phyloP scores from a whole-genome alignment of 306 rosid species.

The Rosa persica region DNA sequence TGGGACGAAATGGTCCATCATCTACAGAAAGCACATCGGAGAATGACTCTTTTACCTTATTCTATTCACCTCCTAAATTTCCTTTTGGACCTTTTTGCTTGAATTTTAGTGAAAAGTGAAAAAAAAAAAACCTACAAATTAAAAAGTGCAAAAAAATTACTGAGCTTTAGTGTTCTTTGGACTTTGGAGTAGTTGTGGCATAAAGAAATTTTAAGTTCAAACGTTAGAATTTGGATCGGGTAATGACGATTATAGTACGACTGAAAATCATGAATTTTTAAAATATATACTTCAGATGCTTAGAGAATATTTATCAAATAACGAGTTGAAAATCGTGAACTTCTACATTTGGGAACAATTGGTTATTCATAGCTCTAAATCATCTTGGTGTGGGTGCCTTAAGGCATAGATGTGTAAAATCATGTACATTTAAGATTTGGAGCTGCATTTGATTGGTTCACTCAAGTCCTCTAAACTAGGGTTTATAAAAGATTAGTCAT shows the following conservation, averaged over 20 bases:
- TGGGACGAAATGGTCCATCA: slow-evolving; percentile 13
- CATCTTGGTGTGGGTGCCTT: neutral
- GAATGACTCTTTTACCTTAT: slow-evolving; percentile 1
- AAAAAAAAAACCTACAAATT: neutral
- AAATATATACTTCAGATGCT: too few relatives aligned
- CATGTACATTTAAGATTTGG: neutral
- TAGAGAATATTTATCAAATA: too few relatives aligned
- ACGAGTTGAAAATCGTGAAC: neutral
- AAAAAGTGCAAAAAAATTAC: neutral
- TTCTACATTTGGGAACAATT: neutral
- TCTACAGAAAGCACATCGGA: slow-evolving; percentile 15
- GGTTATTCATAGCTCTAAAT: neutral
- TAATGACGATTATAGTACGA: too few relatives aligned
- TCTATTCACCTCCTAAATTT: slow-evolving; percentile 7
- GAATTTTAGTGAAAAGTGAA: slow-evolving; percentile 20
- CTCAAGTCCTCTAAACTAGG: neutral
- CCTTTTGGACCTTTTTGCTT: slow-evolving; percentile 19
- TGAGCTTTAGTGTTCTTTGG: neutral
- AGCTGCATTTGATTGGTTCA: neutral
- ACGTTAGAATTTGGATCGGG: neutral
- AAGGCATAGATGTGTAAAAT: neutral
- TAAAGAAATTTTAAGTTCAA: neutral
- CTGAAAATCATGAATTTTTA: too few relatives aligned
- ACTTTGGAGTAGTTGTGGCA: neutral
- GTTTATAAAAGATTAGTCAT: neutral